Conservation (phyloP, 2,329 filamentous ascomycete species). For the Fusarium mundagurra region DNA sequence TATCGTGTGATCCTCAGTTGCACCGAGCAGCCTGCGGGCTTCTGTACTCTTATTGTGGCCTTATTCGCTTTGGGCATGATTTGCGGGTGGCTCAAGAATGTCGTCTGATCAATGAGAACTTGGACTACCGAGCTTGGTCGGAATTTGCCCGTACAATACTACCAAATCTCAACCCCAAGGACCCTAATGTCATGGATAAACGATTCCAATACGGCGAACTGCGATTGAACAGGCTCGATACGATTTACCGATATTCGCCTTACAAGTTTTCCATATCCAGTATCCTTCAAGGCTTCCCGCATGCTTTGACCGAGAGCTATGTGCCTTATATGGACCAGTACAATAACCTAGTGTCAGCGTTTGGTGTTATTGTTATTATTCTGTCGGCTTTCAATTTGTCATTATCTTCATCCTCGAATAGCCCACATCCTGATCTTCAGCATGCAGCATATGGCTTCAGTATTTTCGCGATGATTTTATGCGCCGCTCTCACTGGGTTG, state of each 20-base stretch:
- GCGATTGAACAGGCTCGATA: not conserved
- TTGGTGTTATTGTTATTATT: not conserved
- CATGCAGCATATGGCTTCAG: not conserved
- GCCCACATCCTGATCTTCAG: not conserved
- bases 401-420: not conserved
- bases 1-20: not conserved
- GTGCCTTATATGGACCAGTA: conserved; percentile 5
- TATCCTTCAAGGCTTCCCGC: not conserved
- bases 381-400: not conserved
- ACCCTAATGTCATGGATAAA: not conserved
- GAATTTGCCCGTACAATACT: not conserved
- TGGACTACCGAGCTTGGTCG: not conserved
- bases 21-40: not conserved
- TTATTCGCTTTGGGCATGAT: not conserved
- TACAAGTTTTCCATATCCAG: not conserved
- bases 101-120: not conserved
- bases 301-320: not conserved
- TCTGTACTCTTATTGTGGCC: conserved; percentile 1
- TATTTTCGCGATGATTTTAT: not conserved
- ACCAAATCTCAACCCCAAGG: not conserved
- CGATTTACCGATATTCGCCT: not conserved
- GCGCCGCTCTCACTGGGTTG: not conserved
- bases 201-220: not conserved
- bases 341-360: not conserved
- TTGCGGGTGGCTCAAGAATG: not conserved